These are phyloP conservation scores for Limnomonas spitsbergensis DNA, from an alignment of 139 green algal genomes.

Conservation along the genomic window DNA sequence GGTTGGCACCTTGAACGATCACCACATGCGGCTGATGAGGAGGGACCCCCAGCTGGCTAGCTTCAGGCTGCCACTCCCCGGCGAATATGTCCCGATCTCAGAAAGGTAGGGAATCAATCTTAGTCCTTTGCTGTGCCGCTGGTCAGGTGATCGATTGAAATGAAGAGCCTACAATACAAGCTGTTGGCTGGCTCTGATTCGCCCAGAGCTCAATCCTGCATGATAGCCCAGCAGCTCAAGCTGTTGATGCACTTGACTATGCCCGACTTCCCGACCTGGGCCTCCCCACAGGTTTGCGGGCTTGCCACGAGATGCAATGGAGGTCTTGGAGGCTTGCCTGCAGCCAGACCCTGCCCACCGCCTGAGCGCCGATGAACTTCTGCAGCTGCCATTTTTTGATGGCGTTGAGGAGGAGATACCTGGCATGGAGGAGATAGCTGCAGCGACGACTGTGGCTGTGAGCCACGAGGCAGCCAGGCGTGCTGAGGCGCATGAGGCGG, in stretches of 20 bases:
- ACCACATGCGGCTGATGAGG: neutral
- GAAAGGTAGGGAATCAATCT: too few species aligned
- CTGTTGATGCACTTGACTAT: too few species aligned
- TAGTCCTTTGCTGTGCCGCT: too few species aligned
- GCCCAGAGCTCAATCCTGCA: too few species aligned
- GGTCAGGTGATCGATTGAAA: too few species aligned
- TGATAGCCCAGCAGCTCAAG: too few species aligned
- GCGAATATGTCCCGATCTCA: neutral
- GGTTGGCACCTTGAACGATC: neutral
- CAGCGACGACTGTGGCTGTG: neutral
- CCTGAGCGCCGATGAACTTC: conserved; percentile 42
- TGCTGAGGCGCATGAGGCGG: neutral
- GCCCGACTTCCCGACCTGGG: too few species aligned
- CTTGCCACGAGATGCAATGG: conserved; percentile 26
- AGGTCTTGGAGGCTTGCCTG: conserved; percentile 54
- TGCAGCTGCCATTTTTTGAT: conserved; percentile 54
- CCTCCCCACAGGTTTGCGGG: conserved; percentile 22
- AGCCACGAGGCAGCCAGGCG: neutral
- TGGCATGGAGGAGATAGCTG: neutral
- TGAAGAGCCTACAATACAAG: too few species aligned
- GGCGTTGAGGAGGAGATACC: conserved; percentile 23
- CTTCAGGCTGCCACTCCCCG: neutral
- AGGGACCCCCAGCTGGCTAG: neutral
- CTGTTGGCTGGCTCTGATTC: too few species aligned
- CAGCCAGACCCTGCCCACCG: conserved; percentile 49